Base-by-base conservation (phyloP, 2,329 filamentous ascomycete species). In the Colletotrichum falcatum region DNA sequence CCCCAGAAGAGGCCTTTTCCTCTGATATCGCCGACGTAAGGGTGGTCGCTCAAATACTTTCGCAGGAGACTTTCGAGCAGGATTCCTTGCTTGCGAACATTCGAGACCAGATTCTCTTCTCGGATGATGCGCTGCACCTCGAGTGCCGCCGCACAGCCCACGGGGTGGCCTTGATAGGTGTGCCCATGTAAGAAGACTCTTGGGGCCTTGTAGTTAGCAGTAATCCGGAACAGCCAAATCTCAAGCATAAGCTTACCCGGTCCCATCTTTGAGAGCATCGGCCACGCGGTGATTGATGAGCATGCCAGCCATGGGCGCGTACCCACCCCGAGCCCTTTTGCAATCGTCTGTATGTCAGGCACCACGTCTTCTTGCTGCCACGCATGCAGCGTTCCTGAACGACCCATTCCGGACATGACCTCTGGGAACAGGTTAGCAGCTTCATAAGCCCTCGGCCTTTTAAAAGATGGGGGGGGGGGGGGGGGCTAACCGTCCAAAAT, bases 51-150 rank as follows among this genome's bases (percentile, higher is more conserved):
- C 4, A 80, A 70, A 12, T 74, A 20, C 28, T 71, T 30, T 16
- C 75, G 72, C 26, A 79, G 62, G 5, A 75, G 64, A 3, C 48
- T 20, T 53, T 63, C 67, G 4, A 70, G 64, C 3, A 70, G 28
- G 26, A 12, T 20, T 11, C 91, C 91, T 80, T 89, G 87, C 0
- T 74, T 75, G 5, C 78, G 78, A 3, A 90, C 89, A 74, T 91
- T 92, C 1, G 83, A 79, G 0, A 94, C 76, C 1, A 94, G 77
- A 2, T 86, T 80, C 0, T 91, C 84, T 18, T 89, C 79, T 7
- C 82, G 77, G 28, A 93, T 84, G 35, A 91, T 87, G 39, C 79
- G 80, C 74, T 91, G 88, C 0, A 91, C 90, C 55, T 89, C 88
- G 0, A 92, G 82, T 0, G 88, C 90, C 0, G 90, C 87, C 0